phyloP scores from a whole-genome alignment of 73 alveolate species.

The Tetrahymena malaccensis region DNA sequence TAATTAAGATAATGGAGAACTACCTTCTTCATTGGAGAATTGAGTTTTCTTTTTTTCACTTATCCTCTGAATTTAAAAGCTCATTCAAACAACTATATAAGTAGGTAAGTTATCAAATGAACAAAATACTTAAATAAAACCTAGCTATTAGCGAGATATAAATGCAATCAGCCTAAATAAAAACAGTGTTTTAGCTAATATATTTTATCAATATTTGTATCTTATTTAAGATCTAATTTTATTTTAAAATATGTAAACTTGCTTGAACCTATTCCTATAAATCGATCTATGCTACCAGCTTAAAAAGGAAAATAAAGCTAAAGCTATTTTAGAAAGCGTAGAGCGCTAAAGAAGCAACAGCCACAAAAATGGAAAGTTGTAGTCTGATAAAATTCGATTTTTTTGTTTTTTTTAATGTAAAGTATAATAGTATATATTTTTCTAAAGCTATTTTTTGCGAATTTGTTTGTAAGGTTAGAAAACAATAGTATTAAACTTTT shows the following conservation, averaged over 20 bases:
- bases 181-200: background rate
- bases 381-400: background rate
- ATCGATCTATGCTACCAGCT: background rate
- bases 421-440: background rate
- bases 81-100: background rate
- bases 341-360: background rate
- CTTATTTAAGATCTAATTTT: background rate
- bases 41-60: background rate
- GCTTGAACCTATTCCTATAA: background rate
- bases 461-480: background rate
- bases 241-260: too few species aligned
- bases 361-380: background rate
- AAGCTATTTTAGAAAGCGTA: background rate
- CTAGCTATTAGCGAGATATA: too few species aligned
- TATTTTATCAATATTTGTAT: background rate
- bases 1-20: background rate
- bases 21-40: background rate
- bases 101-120: background rate
- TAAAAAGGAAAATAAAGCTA: background rate
- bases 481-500: background rate
- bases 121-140: background rate
- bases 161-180: background rate
- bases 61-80: background rate
- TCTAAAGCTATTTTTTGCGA: background rate
- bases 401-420: background rate